Percentiles rank a stretch among this genome's conserved stretches.
Evolutionary conservation across 805 yeast species (phyloP).

Genomic region (Novakomyces olei): DNA sequence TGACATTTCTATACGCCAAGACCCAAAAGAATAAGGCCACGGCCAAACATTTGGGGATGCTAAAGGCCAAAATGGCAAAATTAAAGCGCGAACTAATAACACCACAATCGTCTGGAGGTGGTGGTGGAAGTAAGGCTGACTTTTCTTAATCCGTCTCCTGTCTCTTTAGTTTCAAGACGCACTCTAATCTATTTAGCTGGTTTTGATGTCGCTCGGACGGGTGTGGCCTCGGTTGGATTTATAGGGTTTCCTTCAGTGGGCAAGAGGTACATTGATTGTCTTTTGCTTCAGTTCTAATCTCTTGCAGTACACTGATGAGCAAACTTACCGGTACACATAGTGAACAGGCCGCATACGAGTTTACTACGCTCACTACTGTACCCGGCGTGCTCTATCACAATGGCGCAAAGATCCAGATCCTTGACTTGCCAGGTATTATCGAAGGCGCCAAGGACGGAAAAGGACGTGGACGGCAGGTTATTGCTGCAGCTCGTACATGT

Average conservation of each 20-base stretch:
- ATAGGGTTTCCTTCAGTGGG: constrained; percentile 98
- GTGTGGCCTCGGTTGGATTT: constrained; percentile 92
- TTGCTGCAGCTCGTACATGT: constrained; percentile 80
- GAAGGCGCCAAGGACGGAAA: constrained; percentile 93
- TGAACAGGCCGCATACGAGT: constrained; percentile 89
- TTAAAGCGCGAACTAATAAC: constrained; percentile 75
- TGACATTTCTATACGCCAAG: too few relatives aligned
- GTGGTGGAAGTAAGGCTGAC: constrained; percentile 46
- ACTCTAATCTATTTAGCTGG: constrained; percentile 26
- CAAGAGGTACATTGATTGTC: constrained; percentile 11
- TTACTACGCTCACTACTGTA: constrained; percentile 88
- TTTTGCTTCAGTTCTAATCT: constrained; percentile 26
- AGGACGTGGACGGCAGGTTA: constrained; percentile 94
- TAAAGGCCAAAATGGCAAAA: constrained; percentile 90
- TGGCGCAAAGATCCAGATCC: constrained; percentile 91
- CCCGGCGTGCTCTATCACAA: constrained; percentile 89
- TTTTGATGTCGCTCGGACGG: constrained; percentile 96
- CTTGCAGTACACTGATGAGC: constrained; percentile 57
- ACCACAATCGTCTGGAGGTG: constrained; percentile 45
- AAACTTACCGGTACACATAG: constrained; percentile 89
- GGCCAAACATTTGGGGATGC: constrained; percentile 87
- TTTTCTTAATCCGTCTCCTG: not conserved
- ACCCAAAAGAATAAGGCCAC: constrained; percentile 98
- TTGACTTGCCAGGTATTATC: constrained; percentile 94
- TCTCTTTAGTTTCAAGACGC: not conserved